Percentiles rank a stretch among this genome's conserved stretches.
phyloP scores from a whole-genome alignment of 441 rosid species.

The Gossypium gossypioides region DNA sequence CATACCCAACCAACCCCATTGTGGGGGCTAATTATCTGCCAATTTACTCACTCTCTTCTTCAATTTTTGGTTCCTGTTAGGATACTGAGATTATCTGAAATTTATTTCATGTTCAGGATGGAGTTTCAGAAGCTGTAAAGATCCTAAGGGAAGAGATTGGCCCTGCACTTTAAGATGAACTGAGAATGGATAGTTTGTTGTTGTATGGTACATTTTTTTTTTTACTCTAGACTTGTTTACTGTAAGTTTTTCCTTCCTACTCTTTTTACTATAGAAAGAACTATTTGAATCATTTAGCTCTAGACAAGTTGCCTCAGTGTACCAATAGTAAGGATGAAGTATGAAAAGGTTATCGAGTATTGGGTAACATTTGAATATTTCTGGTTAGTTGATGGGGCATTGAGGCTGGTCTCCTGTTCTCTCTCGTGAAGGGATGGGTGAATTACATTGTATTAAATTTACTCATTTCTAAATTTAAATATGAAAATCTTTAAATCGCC shows the following conservation, averaged over 20 bases:
- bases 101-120: constrained; percentile 30
- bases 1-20: neutral
- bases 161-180: neutral
- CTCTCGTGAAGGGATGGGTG: too few relatives aligned
- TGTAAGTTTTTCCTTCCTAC: neutral
- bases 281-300: neutral
- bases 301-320: neutral
- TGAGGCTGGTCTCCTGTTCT: too few relatives aligned
- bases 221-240: neutral
- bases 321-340: neutral
- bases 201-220: neutral
- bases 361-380: too few relatives aligned
- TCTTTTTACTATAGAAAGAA: neutral
- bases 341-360: too few relatives aligned
- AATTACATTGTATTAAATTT: too few relatives aligned
- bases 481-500: too few relatives aligned
- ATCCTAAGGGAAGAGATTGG: constrained; percentile 42
- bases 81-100: neutral
- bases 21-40: neutral
- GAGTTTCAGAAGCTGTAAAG: constrained; percentile 53
- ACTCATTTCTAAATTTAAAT: too few relatives aligned
- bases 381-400: neutral
- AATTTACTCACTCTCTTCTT: neutral
- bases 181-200: neutral
- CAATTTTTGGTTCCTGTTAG: neutral